phyloP scores from a whole-genome alignment of 2,329 filamentous ascomycete species.

The Cladophialophora psammophila region DNA sequence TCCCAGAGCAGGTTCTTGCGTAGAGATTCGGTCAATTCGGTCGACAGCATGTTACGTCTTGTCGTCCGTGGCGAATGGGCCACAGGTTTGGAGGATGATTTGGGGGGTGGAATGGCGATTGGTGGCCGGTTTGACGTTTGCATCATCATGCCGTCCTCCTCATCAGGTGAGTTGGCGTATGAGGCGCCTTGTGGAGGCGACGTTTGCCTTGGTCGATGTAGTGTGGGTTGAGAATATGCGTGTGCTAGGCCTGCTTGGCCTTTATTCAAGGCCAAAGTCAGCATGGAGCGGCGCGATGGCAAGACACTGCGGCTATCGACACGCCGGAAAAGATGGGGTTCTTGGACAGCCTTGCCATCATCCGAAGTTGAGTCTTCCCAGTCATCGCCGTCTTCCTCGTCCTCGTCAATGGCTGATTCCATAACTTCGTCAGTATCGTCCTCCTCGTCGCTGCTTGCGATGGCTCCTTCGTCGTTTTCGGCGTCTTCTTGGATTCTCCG shows the following conservation, averaged over 20 bases:
- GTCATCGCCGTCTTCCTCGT: conserved; percentile 63
- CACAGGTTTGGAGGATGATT: conserved; percentile 53
- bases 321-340: conserved; percentile 82
- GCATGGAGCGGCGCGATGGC: conserved; percentile 82
- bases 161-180: conserved; percentile 62
- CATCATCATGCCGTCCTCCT: conserved; percentile 41
- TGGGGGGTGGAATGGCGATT: conserved; percentile 37
- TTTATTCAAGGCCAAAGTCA: conserved; percentile 82
- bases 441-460: conserved; percentile 65
- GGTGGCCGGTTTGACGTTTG: conserved; percentile 33
- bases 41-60: conserved; percentile 92
- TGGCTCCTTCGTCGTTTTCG: conserved; percentile 64
- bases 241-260: conserved; percentile 27
- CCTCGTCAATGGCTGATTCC: conserved; percentile 81
- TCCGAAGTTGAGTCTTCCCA: conserved; percentile 76
- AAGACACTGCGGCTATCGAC: conserved; percentile 88
- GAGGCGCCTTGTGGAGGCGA: conserved; percentile 64
- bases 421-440: conserved; percentile 73
- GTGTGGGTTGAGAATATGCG: conserved; percentile 51
- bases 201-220: conserved; percentile 64
- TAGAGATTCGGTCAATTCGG: conserved; percentile 91
- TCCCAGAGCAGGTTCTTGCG: conserved; percentile 93
- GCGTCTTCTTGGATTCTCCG: conserved; percentile 67
- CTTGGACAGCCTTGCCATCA: conserved; percentile 80
- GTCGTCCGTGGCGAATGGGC: conserved; percentile 91